Conservation (phyloP, 257 asterid genomes). For the Solanum sitiens region DNA sequence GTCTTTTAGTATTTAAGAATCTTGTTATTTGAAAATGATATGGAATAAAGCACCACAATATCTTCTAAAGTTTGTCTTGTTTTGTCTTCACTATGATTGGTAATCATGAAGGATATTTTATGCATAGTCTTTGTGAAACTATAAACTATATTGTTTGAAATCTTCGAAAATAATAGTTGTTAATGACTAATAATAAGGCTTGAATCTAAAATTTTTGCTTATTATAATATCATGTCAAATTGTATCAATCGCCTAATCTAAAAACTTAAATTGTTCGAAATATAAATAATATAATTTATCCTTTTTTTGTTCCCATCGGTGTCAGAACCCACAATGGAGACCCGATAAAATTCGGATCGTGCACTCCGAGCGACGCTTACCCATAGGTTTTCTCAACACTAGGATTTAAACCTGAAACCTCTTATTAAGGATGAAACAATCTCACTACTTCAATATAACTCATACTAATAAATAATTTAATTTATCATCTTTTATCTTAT, state of each 20-base stretch:
- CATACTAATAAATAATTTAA: background rate
- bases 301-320: background rate
- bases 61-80: background rate
- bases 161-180: background rate
- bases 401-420: no score
- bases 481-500: background rate
- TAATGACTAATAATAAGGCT: background rate
- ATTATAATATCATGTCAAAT: background rate
- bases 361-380: background rate
- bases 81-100: constrained; percentile 10
- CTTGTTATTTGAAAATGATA: constrained; percentile 16
- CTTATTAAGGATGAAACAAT: no score
- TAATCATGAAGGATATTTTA: background rate
- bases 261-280: background rate
- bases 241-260: background rate
- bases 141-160: background rate
- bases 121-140: background rate
- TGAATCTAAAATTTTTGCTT: background rate
- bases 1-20: constrained; percentile 14
- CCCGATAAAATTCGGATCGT: background rate
- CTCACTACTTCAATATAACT: background rate
- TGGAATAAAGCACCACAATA: background rate
- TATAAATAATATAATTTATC: no score
- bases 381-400: background rate
- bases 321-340: background rate